Base-by-base conservation (phyloP, 1,139 yeast species). In the Hemisphaericaspora subhashii region DNA sequence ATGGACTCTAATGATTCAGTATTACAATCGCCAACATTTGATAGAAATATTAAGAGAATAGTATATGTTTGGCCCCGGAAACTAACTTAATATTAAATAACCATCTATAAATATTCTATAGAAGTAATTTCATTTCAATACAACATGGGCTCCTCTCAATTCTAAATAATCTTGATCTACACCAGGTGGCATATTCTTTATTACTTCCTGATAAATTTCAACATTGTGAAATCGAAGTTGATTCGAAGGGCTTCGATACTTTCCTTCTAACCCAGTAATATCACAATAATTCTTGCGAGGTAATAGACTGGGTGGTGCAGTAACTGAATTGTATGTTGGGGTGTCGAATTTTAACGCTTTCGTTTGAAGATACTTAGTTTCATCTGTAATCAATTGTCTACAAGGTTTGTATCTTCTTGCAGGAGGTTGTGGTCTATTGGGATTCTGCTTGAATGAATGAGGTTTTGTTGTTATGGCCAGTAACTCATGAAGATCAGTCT, bases 131-230 rank as follows among this genome's bases (percentile, higher is more conserved):
- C 53, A 71, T 54, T 71, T 83, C 57, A 90, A 71, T 7, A 90
- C 79, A 16, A 90, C 90, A 57, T 89, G 86, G 29, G 96, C 98
- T 34, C 88, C 89, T 51, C 98, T 74, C 47, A 92, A 68, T 50
- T 86, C 86, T 55, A 92, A 70, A 58, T 89, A 92, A 59, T 88
- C 95, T 62, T 92, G 98, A 62, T 92, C 98, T 14, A 86, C 87
- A 20, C 97, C 96, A 1, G 95, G 86, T 1, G 90, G 83, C 81
- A 92, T 79, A 45, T 80, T 79, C 57, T 81, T 82, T 43, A 86
- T 78, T 18, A 88, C 86, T 43, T 83, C 76, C 41, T 83, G 86
- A 60, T 80, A 92, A 24, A 94, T 82, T 60, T 92, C 98, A 36
- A 80, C 81, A 55, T 92, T 83, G 62, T 86, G 81, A 60, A 81